phyloP scores from a whole-genome alignment of 306 rosid species.

The Sphenostylis stenocarpa region DNA sequence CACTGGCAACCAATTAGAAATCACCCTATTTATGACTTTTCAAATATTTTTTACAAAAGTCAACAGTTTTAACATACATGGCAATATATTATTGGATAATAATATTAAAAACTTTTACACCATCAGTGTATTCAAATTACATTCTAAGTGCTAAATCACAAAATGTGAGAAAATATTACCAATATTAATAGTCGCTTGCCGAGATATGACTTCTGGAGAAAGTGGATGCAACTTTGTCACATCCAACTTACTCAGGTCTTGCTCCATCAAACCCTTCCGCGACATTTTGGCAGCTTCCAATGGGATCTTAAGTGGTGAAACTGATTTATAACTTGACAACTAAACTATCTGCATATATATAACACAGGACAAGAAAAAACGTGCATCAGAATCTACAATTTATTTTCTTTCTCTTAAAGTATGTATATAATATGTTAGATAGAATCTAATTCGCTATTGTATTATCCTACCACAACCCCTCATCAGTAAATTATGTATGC shows the following conservation, averaged over 20 bases:
- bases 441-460: too few species aligned
- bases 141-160: background rate
- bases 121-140: background rate
- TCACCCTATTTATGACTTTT: background rate
- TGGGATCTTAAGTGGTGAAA: background rate
- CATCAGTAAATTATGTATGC: too few species aligned
- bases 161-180: conserved; percentile 45
- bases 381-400: background rate
- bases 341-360: conserved; percentile 12
- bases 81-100: background rate
- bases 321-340: background rate
- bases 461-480: too few species aligned
- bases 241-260: conserved; percentile 87
- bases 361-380: conserved; percentile 7
- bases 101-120: background rate
- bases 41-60: background rate
- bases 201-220: conserved; percentile 94
- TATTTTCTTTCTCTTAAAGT: background rate
- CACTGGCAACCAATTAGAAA: background rate
- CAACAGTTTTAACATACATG: background rate
- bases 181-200: conserved; percentile 92
- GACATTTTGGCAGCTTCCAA: conserved; percentile 60
- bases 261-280: conserved; percentile 92
- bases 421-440: background rate
- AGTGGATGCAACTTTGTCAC: conserved; percentile 84